A percentile compares a stretch with the other conserved stretches of the same genome.
These are phyloP conservation scores for Fusarium xylarioides DNA, from an alignment of 2,329 filamentous ascomycete species.

Conservation along the genomic window DNA sequence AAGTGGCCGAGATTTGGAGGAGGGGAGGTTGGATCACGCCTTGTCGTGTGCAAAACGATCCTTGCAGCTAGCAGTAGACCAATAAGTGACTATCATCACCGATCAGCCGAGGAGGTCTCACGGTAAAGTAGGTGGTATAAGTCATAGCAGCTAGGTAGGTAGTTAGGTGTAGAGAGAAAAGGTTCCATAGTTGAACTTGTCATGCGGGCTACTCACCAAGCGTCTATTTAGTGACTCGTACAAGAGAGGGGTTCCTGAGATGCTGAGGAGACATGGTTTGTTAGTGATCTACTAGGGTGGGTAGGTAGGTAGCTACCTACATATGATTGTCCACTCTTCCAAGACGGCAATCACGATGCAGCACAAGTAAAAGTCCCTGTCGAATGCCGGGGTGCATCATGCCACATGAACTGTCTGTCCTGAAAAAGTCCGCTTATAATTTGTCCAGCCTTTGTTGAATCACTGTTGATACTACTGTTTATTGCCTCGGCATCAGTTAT, in stretches of 20 bases:
- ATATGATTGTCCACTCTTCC: background rate
- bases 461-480: too few relatives aligned
- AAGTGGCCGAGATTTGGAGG: conserved; percentile 11
- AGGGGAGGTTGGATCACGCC: conserved; percentile 29
- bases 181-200: background rate
- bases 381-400: conserved; percentile 5
- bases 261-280: conserved; percentile 16
- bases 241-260: conserved; percentile 5
- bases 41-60: conserved; percentile 29
- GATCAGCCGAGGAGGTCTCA: background rate
- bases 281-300: background rate
- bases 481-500: too few relatives aligned
- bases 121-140: background rate
- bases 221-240: conserved; percentile 1
- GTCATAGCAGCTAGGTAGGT: background rate
- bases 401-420: conserved; percentile 11
- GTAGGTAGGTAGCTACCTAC: background rate
- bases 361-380: background rate
- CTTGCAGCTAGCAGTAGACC: conserved; percentile 17
- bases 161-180: conserved; percentile 1
- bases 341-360: conserved; percentile 6
- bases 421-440: background rate
- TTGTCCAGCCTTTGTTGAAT: too few relatives aligned
- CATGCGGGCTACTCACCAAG: conserved; percentile 11
- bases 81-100: conserved; percentile 6